Conservation (phyloP, 164 flowering plant genomes). For the Echeveria elegans region DNA sequence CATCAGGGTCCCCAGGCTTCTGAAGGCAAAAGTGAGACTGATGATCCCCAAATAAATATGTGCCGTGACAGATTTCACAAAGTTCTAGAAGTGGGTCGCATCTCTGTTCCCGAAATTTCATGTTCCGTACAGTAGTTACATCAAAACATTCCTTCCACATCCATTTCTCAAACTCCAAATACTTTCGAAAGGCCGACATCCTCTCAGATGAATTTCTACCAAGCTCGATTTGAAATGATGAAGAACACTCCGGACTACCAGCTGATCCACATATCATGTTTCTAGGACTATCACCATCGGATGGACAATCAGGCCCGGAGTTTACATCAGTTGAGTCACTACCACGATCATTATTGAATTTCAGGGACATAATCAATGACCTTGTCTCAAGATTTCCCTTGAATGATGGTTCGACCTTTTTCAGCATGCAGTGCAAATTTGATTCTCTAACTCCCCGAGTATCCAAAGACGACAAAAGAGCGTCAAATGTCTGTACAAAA, state of each 20-base stretch:
- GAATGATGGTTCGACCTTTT: not conserved
- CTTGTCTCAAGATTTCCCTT: not conserved
- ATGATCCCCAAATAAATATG: not conserved
- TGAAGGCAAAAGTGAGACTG: not conserved
- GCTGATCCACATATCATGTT: not conserved
- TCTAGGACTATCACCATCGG: not conserved
- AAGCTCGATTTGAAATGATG: not conserved
- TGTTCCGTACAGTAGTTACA: not conserved
- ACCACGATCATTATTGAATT: not conserved
- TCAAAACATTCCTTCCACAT: not conserved
- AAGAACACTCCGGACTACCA: not conserved
- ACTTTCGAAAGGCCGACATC: not conserved
- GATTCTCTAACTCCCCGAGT: not conserved
- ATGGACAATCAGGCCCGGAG: not conserved
- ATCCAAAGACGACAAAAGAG: not conserved
- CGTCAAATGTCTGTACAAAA: not conserved
- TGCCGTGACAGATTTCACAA: not conserved
- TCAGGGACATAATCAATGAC: not conserved
- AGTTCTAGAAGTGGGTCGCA: not conserved
- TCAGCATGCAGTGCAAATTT: not conserved
- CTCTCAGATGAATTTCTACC: not conserved
- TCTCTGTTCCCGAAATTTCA: not conserved
- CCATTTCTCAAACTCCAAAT: not conserved
- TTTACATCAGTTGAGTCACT: not conserved
- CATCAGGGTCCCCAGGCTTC: constrained; percentile 10